These are phyloP conservation scores for Diaporthe amygdali DNA, from an alignment of 2,329 filamentous ascomycete genomes.

Conservation along the genomic window DNA sequence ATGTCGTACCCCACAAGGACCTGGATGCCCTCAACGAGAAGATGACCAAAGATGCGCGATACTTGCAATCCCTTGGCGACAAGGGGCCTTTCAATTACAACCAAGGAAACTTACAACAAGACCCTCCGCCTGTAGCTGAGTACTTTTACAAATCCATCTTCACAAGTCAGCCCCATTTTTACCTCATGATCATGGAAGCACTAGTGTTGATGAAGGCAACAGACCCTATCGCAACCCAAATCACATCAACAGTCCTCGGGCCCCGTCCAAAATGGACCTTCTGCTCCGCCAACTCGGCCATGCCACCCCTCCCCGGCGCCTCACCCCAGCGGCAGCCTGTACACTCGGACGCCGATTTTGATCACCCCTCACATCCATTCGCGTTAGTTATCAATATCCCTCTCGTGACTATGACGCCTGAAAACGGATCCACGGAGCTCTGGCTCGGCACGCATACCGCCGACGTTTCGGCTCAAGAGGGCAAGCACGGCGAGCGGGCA, in stretches of 20 bases:
- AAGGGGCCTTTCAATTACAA: slow-evolving; percentile 68
- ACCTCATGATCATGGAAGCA: not conserved
- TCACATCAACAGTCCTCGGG: slow-evolving; percentile 59
- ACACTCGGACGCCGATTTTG: slow-evolving; percentile 65
- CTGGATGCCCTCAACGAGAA: slow-evolving; percentile 61
- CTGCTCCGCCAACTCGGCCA: slow-evolving; percentile 61
- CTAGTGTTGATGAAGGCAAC: not conserved
- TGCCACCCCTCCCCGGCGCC: slow-evolving; percentile 50
- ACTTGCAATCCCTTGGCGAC: slow-evolving; percentile 55
- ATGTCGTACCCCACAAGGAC: slow-evolving; percentile 54
- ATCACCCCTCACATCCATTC: slow-evolving; percentile 59
- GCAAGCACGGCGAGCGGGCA: slow-evolving; percentile 54
- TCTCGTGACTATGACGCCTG: slow-evolving; percentile 52
- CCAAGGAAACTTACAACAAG: slow-evolving; percentile 66
- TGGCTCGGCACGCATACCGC: slow-evolving; percentile 61
- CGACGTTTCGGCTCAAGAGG: slow-evolving; percentile 48
- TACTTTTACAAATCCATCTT: slow-evolving; percentile 58
- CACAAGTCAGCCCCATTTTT: slow-evolving; percentile 46
- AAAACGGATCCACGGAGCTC: slow-evolving; percentile 63
- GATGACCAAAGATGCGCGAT: slow-evolving; percentile 63
- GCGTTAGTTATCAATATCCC: slow-evolving; percentile 60
- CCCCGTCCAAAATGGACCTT: slow-evolving; percentile 62
- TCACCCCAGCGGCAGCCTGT: slow-evolving; percentile 56
- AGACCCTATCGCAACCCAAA: slow-evolving; percentile 61
- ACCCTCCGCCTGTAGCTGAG: slow-evolving; percentile 55